These are phyloP conservation scores for Leptomonas pyrrhocoris DNA, from an alignment of 208 protist species.

Conservation along the genomic window DNA sequence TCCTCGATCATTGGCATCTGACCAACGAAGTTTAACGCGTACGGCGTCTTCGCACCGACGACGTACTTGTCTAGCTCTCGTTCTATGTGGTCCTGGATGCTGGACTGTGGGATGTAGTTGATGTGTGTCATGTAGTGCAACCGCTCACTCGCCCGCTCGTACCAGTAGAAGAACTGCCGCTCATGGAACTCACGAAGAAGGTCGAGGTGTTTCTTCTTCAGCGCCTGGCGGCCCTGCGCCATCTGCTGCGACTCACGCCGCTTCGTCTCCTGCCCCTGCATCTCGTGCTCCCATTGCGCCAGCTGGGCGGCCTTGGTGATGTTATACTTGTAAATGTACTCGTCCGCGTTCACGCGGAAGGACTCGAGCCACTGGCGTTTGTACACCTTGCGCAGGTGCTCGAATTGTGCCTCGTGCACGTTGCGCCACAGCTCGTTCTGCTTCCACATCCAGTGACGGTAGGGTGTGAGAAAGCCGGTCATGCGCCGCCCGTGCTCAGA, in stretches of 20 bases:
- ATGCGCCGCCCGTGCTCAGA: constrained; percentile 84
- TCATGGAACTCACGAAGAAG: constrained; percentile 90
- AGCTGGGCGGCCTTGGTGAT: constrained; percentile 91
- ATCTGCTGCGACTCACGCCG: constrained; percentile 74
- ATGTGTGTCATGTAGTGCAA: constrained; percentile 91
- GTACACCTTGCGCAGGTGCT: constrained; percentile 92
- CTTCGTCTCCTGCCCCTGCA: constrained; percentile 88
- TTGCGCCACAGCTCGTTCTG: constrained; percentile 93
- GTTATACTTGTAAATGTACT: constrained; percentile 95
- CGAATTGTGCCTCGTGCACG: constrained; percentile 92
- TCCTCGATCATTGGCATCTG: constrained; percentile 92
- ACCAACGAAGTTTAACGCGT: constrained; percentile 90
- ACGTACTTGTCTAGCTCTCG: constrained; percentile 90
- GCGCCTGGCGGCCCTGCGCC: constrained; percentile 74
- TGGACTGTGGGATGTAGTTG: constrained; percentile 74
- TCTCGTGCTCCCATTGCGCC: constrained; percentile 91
- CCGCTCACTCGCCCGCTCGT: constrained; percentile 89
- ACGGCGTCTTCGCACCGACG: constrained; percentile 66
- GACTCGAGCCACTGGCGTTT: constrained; percentile 92
- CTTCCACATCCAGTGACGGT: constrained; percentile 94
- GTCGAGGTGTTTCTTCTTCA: constrained; percentile 92
- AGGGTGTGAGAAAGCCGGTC: constrained; percentile 90
- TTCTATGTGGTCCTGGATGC: constrained; percentile 87
- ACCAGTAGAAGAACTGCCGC: constrained; percentile 94
- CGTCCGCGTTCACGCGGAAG: constrained; percentile 91